Percentiles rank a stretch among this genome's conserved stretches.
phyloP scores from a whole-genome alignment of 345 rosid species.

The Adansonia digitata region DNA sequence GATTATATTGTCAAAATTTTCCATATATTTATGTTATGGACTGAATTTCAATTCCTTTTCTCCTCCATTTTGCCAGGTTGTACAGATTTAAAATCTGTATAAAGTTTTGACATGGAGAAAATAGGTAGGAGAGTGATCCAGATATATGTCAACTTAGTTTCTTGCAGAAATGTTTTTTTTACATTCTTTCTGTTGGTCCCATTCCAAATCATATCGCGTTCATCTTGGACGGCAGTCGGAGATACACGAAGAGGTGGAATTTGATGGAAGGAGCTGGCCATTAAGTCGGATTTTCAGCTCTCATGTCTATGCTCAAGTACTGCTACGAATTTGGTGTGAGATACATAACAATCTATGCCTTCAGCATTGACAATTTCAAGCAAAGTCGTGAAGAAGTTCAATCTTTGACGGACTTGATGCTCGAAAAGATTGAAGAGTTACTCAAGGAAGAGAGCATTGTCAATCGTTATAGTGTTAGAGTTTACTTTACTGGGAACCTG shows the following conservation, averaged over 20 bases:
- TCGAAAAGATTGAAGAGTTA: slow-evolving; percentile 43
- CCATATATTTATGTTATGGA: neutral
- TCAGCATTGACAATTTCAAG: slow-evolving; percentile 58
- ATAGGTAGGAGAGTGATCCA: neutral
- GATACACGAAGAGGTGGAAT: slow-evolving; percentile 39
- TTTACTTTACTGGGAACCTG: slow-evolving; percentile 42
- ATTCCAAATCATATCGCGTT: slow-evolving; percentile 48
- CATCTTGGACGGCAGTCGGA: slow-evolving; percentile 57
- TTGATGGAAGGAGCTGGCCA: slow-evolving; percentile 47
- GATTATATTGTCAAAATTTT: neutral
- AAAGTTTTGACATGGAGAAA: slow-evolving; percentile 1
- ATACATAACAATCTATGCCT: slow-evolving; percentile 47
- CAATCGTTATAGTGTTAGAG: slow-evolving; percentile 34
- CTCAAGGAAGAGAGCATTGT: slow-evolving; percentile 35
- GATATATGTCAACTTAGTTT: slow-evolving; percentile 5
- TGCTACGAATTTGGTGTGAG: slow-evolving; percentile 48
- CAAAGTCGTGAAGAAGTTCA: slow-evolving; percentile 48
- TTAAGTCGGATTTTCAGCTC: slow-evolving; percentile 42
- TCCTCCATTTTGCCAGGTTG: neutral
- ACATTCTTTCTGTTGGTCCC: slow-evolving; percentile 38
- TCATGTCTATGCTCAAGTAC: slow-evolving; percentile 36
- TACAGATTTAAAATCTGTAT: neutral
- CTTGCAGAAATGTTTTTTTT: slow-evolving; percentile 31
- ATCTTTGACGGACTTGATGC: slow-evolving; percentile 41
- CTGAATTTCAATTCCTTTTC: neutral